Percentiles rank a stretch among this genome's conserved stretches.
Evolutionary conservation across 495 filamentous ascomycete genomes (phyloP).

Genomic region (Bacidia rubella): DNA sequence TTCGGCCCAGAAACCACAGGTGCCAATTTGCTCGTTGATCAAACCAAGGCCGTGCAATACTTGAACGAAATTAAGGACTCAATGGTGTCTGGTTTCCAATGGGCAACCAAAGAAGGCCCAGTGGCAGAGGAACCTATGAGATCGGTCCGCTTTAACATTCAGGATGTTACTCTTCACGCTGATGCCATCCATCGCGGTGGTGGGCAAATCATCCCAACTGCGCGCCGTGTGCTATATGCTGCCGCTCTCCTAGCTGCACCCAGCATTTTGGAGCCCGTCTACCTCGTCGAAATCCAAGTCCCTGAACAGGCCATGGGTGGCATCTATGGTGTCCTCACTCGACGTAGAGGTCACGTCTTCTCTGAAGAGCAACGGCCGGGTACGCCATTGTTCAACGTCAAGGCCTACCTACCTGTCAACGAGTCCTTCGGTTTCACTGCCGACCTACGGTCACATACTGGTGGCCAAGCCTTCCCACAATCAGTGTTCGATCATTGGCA

Average conservation of each 20-base stretch:
- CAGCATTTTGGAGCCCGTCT: conserved; percentile 88
- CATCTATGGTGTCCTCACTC: conserved; percentile 99
- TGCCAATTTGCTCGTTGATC: conserved; percentile 96
- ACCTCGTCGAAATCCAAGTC: conserved; percentile 97
- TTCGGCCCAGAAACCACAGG: conserved; percentile 97
- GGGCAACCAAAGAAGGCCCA: conserved; percentile 95
- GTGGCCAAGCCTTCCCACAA: conserved; percentile 98
- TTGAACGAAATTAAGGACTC: conserved; percentile 99
- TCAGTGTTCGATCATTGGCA: conserved; percentile 98
- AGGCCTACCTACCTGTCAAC: conserved; percentile 98
- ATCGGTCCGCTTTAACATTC: conserved; percentile 91
- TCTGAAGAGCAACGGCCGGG: conserved; percentile 93
- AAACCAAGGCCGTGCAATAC: conserved; percentile 99
- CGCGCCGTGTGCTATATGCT: conserved; percentile 94
- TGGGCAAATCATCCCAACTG: conserved; percentile 96
- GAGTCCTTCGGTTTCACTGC: conserved; percentile 99
- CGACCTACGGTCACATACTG: conserved; percentile 85
- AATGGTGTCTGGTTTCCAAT: conserved; percentile 99
- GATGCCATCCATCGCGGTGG: conserved; percentile 99
- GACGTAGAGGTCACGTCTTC: conserved; percentile 97
- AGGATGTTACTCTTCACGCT: conserved; percentile 98
- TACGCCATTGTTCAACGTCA: conserved; percentile 98
- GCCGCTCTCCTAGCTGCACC: conserved; percentile 83
- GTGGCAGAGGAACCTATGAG: conserved; percentile 98
- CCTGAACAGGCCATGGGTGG: conserved; percentile 98